Conservation (phyloP, 2,329 filamentous ascomycete genomes). For the Cladosporium sp. region DNA sequence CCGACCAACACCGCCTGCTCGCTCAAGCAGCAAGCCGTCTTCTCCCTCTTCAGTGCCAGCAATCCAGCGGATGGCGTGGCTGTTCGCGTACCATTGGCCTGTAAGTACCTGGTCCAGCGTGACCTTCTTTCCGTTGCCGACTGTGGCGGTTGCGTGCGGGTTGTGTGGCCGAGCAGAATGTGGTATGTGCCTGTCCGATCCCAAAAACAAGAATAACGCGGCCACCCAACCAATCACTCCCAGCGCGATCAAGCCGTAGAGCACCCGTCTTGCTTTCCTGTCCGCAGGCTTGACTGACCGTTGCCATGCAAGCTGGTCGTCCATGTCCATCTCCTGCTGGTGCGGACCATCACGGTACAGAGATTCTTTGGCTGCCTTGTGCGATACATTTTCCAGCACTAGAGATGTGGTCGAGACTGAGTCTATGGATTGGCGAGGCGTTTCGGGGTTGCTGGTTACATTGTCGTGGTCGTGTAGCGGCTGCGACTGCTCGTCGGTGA, state of each 20-base stretch:
- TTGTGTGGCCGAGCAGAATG: constrained; percentile 63
- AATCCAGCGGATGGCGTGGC: constrained; percentile 72
- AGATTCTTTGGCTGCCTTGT: constrained; percentile 45
- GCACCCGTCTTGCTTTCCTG: constrained; percentile 57
- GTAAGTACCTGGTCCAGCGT: constrained; percentile 66
- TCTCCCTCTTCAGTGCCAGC: constrained; percentile 63
- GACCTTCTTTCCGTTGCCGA: constrained; percentile 66
- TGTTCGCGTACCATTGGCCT: constrained; percentile 61
- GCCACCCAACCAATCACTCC: constrained; percentile 65
- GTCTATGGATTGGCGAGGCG: constrained; percentile 55
- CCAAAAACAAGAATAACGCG: constrained; percentile 64
- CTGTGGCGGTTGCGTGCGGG: constrained; percentile 58
- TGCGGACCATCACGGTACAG: constrained; percentile 32
- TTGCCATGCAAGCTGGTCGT: constrained; percentile 45
- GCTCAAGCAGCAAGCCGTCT: constrained; percentile 81
- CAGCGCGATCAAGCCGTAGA: constrained; percentile 59
- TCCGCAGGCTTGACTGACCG: constrained; percentile 54
- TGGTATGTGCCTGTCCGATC: constrained; percentile 62
- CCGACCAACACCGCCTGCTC: constrained; percentile 55
- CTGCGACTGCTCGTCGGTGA: constrained; percentile 42
- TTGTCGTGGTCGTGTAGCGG: constrained; percentile 38
- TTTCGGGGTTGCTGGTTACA: constrained; percentile 31
- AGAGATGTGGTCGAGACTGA: constrained; percentile 80
- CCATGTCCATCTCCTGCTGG: constrained; percentile 46
- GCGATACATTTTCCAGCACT: constrained; percentile 71